phyloP scores from a whole-genome alignment of 306 rosid genomes.

The Hylodesmum podocarpum region DNA sequence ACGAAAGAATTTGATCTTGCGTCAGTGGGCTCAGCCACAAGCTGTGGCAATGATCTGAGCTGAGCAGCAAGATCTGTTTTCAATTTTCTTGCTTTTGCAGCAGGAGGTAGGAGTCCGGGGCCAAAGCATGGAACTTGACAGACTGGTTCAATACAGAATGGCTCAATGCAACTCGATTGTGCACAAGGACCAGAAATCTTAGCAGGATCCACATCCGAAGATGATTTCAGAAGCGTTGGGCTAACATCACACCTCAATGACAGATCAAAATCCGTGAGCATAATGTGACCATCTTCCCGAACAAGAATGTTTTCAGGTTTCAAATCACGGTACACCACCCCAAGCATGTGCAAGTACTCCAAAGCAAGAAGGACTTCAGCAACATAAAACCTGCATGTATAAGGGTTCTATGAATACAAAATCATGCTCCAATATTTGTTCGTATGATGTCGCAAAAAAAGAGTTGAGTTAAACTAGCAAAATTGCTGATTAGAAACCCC shows the following conservation, averaged over 20 bases:
- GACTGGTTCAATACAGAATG: conserved; percentile 76
- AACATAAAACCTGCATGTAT: conserved; percentile 68
- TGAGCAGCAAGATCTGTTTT: conserved; percentile 55
- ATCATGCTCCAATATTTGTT: background rate
- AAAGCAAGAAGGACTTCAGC: conserved; percentile 91
- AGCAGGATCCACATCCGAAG: conserved; percentile 54
- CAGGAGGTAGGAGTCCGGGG: conserved; percentile 69
- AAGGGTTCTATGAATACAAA: conserved; percentile 26
- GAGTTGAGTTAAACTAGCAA: background rate
- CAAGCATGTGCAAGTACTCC: conserved; percentile 95
- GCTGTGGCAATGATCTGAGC: conserved; percentile 80
- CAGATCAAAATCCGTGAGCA: conserved; percentile 92
- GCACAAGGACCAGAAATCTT: conserved; percentile 67
- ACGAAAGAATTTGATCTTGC: conserved; percentile 91
- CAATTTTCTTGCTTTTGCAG: conserved; percentile 60
- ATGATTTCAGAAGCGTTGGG: conserved; percentile 70
- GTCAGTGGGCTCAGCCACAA: conserved; percentile 84
- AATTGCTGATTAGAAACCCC: background rate
- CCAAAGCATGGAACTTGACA: conserved; percentile 88
- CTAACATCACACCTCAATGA: conserved; percentile 75
- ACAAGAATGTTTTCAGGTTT: conserved; percentile 93
- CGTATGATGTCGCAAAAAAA: background rate
- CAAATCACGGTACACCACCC: conserved; percentile 83
- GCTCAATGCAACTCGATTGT: conserved; percentile 70
- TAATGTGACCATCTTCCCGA: conserved; percentile 88